Base-by-base conservation (phyloP, 805 yeast species). In the Yamadazyma takamatsuzukensis region DNA sequence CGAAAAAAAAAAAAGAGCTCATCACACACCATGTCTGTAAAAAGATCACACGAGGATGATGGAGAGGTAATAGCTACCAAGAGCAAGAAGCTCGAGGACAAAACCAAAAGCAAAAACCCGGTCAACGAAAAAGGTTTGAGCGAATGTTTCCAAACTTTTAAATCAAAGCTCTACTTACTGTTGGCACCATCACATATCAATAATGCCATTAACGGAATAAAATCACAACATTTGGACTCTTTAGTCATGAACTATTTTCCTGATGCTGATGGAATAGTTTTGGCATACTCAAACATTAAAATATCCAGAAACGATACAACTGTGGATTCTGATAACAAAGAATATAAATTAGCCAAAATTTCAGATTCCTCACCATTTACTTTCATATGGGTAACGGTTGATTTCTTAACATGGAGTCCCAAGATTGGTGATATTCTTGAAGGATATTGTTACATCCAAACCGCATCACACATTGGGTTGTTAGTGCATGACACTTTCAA, bases 401-500 rank as follows among this genome's bases (percentile, higher is more conserved):
- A 87, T 33, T 69, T 93, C 29, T 68, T 87, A 35, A 75, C 88
- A 30, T 93, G 98, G 97, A 77, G 74, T 48, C 98, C 99, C 4
- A 76, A 76, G 47, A 67, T 78, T n/a, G 96, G 95, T 4, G 97
- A 93, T 52, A 62, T 71, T 1, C 61, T 93, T 13, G 94, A 89
- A 56, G 98, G 98, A 9, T 74, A 79, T 68, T 73, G 83, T 34
- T 87, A 86, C 64, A 80, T 90, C 76, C 97, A 90, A 64, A 81
- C 96, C 3, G 95, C 95, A 12, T 82, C 96, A 6, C 98, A 93
- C 54, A 83, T 93, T 48, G 97, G 97, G 39, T 68, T 93, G 40
- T 71, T 93, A 44, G 70, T 93, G 30, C 89, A 86, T 55, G 97
- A 93, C 61, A 86, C 95, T 1, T 93, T 93, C 67, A 93, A 93